Base-by-base conservation (phyloP, 1,284 basidiomycete genomes). In the Fistulina hepatica region DNA sequence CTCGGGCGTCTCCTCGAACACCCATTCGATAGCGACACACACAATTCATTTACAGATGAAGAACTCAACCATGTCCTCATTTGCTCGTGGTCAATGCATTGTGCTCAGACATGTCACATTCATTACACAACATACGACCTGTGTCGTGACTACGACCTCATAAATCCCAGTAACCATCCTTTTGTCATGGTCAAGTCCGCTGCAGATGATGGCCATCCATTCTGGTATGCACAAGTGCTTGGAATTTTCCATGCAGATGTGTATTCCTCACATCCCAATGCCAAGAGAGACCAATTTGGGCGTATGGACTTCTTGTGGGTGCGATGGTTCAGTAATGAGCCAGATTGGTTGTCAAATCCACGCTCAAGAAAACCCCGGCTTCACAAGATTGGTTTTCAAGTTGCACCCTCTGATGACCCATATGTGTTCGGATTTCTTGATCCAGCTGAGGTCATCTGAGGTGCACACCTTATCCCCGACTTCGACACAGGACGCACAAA, bases 191-290 rank as follows among this genome's bases (percentile, higher is more conserved):
- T 45, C 4, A 43, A 50, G 8, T 20, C 40, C 2, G 34, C 51
- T 3, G 39, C 37, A 5, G 44, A 44, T 10, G 36, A 39, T 6
- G 5, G 21, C 13, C 47, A 58, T 33, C 52, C 52, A 0, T 64
- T 56, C 39, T 57, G 53, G 55, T 67, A 64, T 47, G 58, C 54
- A 0, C 41, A 44, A 0, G 48, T 67, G 0, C 31, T 64, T 16
- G 51, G 54, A 0, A 52, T 65, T 3, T 62, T 54, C 36, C 61
- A 65, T 36, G 49, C 44, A 7, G 44, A 48, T 9, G 47, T n/a
- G n/a, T 19, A 35, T 5, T 33, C 51, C 37, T 16, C 36, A 41
- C 28, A 8, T 13, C 28, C 28, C 11, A 22, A 27, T 15, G 39
- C 43, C 12, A 13, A 11, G 24, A 4, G 33, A 38, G n/a, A 19